phyloP scores from a whole-genome alignment of 2,329 filamentous ascomycete genomes.

The Penicillium olsonii region DNA sequence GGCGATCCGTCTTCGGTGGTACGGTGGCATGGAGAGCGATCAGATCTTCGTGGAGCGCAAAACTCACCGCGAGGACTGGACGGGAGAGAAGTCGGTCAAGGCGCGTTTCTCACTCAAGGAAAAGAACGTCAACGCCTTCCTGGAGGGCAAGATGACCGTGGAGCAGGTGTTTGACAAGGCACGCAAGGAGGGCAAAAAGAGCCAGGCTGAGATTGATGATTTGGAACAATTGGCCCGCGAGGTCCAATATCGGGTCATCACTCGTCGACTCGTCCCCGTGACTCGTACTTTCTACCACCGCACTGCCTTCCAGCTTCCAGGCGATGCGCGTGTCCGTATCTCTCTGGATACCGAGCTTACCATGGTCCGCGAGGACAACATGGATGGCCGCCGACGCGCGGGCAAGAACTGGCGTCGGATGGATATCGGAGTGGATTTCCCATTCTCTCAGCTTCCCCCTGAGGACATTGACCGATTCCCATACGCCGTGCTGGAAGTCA shows the following conservation, averaged over 20 bases:
- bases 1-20: conserved; percentile 94
- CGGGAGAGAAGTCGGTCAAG: conserved; percentile 97
- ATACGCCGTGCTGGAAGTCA: conserved; percentile 94
- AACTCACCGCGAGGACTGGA: conserved; percentile 98
- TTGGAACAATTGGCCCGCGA: conserved; percentile 88
- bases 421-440: conserved; percentile 96
- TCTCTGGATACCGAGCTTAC: conserved; percentile 95
- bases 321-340: conserved; percentile 92
- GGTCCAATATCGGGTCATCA: conserved; percentile 89
- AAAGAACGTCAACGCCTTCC: conserved; percentile 92
- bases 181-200: conserved; percentile 91
- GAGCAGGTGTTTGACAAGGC: conserved; percentile 94
- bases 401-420: conserved; percentile 94
- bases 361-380: conserved; percentile 92
- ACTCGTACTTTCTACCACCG: conserved; percentile 97
- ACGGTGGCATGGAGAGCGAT: conserved; percentile 92
- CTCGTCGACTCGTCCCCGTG: conserved; percentile 82
- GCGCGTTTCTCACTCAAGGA: conserved; percentile 93
- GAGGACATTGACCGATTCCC: conserved; percentile 90
- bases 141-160: conserved; percentile 81
- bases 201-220: conserved; percentile 83
- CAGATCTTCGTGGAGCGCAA: conserved; percentile 97
- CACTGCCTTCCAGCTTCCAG: conserved; percentile 94
- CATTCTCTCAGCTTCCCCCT: conserved; percentile 83
- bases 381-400: conserved; percentile 73